Evolutionary conservation across 2,329 filamentous ascomycete species (phyloP).

Genomic region (Didymella keratinophila): DNA sequence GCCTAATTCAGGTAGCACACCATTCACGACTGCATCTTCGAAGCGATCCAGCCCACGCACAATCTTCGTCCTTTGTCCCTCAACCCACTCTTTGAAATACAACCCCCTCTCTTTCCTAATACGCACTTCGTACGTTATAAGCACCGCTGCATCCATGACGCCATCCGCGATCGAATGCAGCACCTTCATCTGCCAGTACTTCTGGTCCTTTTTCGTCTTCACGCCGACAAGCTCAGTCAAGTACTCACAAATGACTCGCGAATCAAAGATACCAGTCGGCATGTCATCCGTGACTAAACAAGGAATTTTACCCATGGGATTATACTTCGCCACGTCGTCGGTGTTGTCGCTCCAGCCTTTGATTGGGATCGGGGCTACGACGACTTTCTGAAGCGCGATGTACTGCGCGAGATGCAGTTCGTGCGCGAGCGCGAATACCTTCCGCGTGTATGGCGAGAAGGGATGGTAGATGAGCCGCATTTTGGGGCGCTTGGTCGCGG

Average conservation of each 20-base stretch:
- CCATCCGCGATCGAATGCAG: conserved; percentile 41
- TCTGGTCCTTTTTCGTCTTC: conserved; percentile 21
- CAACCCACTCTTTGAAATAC: conserved; percentile 39
- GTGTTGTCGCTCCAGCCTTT: conserved; percentile 45
- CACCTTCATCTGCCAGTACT: conserved; percentile 34
- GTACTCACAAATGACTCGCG: conserved; percentile 42
- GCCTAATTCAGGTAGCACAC: conserved; percentile 22
- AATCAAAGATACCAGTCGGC: conserved; percentile 41
- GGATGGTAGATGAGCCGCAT: conserved; percentile 46
- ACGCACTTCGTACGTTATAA: conserved; percentile 38
- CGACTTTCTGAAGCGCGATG: conserved; percentile 41
- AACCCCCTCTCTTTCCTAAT: conserved; percentile 36
- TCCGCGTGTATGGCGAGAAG: conserved; percentile 38
- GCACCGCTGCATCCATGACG: conserved; percentile 41
- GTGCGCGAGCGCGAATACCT: conserved; percentile 41
- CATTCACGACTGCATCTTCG: conserved; percentile 28
- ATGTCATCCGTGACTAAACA: conserved; percentile 37
- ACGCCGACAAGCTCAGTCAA: conserved; percentile 25
- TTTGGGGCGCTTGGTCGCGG: conserved; percentile 21
- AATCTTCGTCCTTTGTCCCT: conserved; percentile 42
- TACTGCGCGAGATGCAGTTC: conserved; percentile 35
- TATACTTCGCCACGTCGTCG: conserved; percentile 34
- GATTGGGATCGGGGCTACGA: conserved; percentile 40
- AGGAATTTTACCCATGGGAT: conserved; percentile 45
- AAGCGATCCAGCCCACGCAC: conserved; percentile 35